These are phyloP conservation scores for Cutaneotrichosporon dermatis DNA, from an alignment of 1,284 basidiomycete species.

Conservation along the genomic window DNA sequence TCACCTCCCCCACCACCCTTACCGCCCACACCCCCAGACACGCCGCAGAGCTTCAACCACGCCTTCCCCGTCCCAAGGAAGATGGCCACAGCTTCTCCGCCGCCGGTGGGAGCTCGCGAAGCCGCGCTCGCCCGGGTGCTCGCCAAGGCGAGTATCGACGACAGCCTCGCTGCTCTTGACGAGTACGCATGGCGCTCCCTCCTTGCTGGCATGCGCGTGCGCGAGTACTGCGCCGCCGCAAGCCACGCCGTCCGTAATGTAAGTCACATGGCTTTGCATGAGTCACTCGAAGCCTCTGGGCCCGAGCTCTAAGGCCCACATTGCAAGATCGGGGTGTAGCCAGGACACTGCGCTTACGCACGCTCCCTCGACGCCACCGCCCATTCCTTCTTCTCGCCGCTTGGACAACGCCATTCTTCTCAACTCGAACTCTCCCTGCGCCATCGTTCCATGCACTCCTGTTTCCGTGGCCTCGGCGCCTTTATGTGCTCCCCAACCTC, in stretches of 20 bases:
- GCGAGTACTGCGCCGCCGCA: slow-evolving; percentile 18
- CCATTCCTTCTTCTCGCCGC: too few relatives aligned
- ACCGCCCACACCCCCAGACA: not conserved
- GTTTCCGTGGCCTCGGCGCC: too few relatives aligned
- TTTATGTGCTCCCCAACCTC: too few relatives aligned
- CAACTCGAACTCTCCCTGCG: not conserved
- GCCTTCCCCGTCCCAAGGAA: not conserved
- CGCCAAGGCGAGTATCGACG: not conserved
- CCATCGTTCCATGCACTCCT: too few relatives aligned
- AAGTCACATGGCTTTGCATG: not conserved
- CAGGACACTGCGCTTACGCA: not conserved
- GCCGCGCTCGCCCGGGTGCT: slow-evolving; percentile 11
- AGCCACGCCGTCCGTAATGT: slow-evolving; percentile 11
- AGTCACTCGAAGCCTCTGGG: too few relatives aligned
- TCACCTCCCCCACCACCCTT: not conserved
- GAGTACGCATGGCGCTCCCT: slow-evolving; percentile 23
- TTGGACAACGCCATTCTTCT: not conserved
- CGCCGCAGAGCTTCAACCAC: not conserved
- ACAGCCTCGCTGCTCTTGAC: slow-evolving; percentile 10
- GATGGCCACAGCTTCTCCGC: not conserved
- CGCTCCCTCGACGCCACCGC: too few relatives aligned
- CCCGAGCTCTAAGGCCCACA: too few relatives aligned
- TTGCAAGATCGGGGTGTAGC: too few relatives aligned
- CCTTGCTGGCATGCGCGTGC: slow-evolving; percentile 16
- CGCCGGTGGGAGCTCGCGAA: slow-evolving; percentile 6